Evolutionary conservation across 73 alveolate genomes (phyloP).

Genomic region (Blepharisma stoltei): DNA sequence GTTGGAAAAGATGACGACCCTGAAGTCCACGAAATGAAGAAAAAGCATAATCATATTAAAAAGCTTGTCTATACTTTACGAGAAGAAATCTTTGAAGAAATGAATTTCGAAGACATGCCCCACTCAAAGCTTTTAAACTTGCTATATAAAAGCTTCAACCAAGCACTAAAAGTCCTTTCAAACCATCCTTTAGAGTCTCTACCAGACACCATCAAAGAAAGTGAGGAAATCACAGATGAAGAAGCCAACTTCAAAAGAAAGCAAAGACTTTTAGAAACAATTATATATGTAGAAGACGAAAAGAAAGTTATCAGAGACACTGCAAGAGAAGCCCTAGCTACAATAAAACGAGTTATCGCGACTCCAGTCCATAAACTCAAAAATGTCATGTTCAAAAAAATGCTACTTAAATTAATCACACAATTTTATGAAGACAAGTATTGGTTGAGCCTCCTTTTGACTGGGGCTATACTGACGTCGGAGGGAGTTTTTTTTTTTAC

Average conservation of each 20-base stretch:
- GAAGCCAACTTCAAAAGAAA: background rate
- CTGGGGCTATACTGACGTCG: too few relatives aligned
- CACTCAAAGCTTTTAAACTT: background rate
- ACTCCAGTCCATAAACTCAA: constrained; percentile 20
- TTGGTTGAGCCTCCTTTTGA: too few relatives aligned
- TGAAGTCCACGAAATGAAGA: background rate
- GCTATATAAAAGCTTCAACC: background rate
- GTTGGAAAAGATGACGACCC: background rate
- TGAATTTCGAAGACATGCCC: constrained; percentile 20
- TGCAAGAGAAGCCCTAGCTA: background rate
- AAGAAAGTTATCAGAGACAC: constrained; percentile 6
- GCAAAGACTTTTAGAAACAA: background rate
- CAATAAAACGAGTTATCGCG: background rate
- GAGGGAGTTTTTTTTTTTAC: too few relatives aligned
- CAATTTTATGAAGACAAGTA: constrained; percentile 20
- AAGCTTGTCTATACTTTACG: background rate
- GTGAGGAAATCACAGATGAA: background rate
- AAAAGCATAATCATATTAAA: background rate
- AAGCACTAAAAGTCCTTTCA: constrained; percentile 1
- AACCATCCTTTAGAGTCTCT: constrained; percentile 12
- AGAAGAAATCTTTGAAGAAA: background rate
- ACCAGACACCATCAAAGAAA: constrained; percentile 19
- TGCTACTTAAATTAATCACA: constrained; percentile 1
- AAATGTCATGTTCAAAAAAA: constrained; percentile 26
- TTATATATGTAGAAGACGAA: background rate